Conservation (phyloP, 1,284 basidiomycete genomes). For the Cryptococcus wingfieldii region DNA sequence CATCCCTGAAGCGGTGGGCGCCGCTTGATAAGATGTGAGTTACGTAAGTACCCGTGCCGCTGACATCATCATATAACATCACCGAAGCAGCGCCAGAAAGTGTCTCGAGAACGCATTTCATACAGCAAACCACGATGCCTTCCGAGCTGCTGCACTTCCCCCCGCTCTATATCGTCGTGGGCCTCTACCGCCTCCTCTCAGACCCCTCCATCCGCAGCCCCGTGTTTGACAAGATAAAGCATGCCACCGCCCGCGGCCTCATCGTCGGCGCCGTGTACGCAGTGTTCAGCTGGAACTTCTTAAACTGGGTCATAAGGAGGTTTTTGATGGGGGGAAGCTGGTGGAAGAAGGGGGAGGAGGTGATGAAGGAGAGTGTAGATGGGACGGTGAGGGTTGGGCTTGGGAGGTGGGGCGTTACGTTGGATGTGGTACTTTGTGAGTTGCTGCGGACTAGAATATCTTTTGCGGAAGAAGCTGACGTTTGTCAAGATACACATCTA, state of each 20-base stretch:
- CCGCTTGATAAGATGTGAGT: neutral
- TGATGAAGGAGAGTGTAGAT: constrained; percentile 17
- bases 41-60: neutral
- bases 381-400: constrained; percentile 30
- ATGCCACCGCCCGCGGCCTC: constrained; percentile 43
- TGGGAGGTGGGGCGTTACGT: constrained; percentile 19
- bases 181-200: constrained; percentile 41
- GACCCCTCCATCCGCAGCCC: constrained; percentile 42
- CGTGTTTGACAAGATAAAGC: constrained; percentile 46
- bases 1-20: too few relatives aligned
- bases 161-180: constrained; percentile 44
- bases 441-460: neutral
- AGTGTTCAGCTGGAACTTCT: constrained; percentile 32
- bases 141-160: constrained; percentile 46
- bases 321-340: constrained; percentile 32
- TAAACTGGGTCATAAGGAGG: constrained; percentile 41
- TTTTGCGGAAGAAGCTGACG: neutral
- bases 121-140: constrained; percentile 33
- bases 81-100: too few relatives aligned
- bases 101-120: too few relatives aligned
- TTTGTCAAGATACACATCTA: constrained; percentile 63
- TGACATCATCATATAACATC: neutral
- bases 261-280: constrained; percentile 40
- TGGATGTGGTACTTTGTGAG: constrained; percentile 43
- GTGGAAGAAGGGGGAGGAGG: constrained; percentile 18